phyloP scores from a whole-genome alignment of 1,284 basidiomycete species.

The Porogramme epimiltina region DNA sequence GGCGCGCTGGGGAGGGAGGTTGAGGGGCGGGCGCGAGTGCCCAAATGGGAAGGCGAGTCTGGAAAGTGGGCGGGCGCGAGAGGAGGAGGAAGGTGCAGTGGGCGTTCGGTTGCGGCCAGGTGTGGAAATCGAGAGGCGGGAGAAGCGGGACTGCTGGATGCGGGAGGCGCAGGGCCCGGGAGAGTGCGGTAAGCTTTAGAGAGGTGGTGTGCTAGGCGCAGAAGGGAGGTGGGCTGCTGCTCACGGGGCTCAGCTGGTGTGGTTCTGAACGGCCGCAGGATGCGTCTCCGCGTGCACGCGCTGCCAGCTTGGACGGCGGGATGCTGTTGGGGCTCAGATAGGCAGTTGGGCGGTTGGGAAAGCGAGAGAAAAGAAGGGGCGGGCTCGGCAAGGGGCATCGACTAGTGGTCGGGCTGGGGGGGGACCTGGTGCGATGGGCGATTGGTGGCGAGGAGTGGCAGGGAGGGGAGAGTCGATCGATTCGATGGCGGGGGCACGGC shows the following conservation, averaged over 20 bases:
- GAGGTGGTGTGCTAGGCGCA: background rate
- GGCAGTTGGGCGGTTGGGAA: background rate
- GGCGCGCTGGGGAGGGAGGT: too few species aligned
- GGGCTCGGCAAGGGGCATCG: too few species aligned
- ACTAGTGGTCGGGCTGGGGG: background rate
- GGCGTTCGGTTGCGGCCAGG: background rate
- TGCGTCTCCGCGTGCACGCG: too few species aligned
- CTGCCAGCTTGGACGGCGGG: background rate
- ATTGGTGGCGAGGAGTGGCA: too few species aligned
- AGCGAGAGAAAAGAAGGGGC: background rate
- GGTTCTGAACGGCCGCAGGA: too few species aligned
- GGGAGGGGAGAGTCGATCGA: too few species aligned
- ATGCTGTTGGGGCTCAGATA: background rate
- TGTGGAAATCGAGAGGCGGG: background rate
- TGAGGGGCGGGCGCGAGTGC: too few species aligned
- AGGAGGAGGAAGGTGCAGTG: background rate
- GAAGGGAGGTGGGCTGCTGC: too few species aligned
- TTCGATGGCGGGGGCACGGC: too few species aligned
- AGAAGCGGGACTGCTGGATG: background rate
- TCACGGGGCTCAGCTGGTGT: too few species aligned
- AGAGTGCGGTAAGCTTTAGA: slow-evolving; percentile 11
- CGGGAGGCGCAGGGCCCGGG: background rate
- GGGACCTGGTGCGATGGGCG: too few species aligned
- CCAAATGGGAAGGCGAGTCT: too few species aligned
- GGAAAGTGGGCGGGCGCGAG: background rate